phyloP scores from a whole-genome alignment of 345 rosid species.

The Abelmoschus esculentus region DNA sequence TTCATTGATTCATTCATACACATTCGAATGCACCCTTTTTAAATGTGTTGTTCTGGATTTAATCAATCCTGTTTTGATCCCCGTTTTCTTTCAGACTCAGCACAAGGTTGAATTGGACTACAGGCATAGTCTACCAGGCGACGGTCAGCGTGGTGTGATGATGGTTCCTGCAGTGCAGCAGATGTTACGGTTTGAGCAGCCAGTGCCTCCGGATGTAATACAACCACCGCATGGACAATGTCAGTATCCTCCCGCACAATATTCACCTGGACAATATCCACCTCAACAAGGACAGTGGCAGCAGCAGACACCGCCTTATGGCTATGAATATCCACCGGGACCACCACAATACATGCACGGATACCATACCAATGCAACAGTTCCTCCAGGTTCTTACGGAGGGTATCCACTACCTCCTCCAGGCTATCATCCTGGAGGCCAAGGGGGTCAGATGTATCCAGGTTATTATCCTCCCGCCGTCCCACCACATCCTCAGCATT shows the following conservation, averaged over 20 bases:
- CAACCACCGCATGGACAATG: neutral
- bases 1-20: neutral
- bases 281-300: slow-evolving; percentile 25
- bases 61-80: neutral
- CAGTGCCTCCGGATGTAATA: slow-evolving; percentile 24
- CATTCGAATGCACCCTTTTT: neutral
- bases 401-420: slow-evolving; percentile 8
- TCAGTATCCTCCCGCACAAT: neutral
- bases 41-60: neutral
- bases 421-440: slow-evolving; percentile 17
- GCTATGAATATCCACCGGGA: slow-evolving; percentile 11
- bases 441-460: neutral
- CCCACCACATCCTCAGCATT: neutral
- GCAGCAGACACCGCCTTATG: slow-evolving; percentile 19
- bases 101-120: slow-evolving; percentile 78
- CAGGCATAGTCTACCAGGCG: slow-evolving; percentile 50
- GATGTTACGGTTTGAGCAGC: slow-evolving; percentile 60
- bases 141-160: slow-evolving; percentile 39
- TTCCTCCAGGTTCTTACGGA: slow-evolving; percentile 21
- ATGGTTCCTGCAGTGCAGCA: slow-evolving; percentile 51
- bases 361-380: slow-evolving; percentile 16
- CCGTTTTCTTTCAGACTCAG: slow-evolving; percentile 41
- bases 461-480: neutral
- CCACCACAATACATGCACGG: slow-evolving; percentile 14
- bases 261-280: slow-evolving; percentile 18